Base-by-base conservation (phyloP, 164 flowering plant species). In the Euptelea pleiosperma region DNA sequence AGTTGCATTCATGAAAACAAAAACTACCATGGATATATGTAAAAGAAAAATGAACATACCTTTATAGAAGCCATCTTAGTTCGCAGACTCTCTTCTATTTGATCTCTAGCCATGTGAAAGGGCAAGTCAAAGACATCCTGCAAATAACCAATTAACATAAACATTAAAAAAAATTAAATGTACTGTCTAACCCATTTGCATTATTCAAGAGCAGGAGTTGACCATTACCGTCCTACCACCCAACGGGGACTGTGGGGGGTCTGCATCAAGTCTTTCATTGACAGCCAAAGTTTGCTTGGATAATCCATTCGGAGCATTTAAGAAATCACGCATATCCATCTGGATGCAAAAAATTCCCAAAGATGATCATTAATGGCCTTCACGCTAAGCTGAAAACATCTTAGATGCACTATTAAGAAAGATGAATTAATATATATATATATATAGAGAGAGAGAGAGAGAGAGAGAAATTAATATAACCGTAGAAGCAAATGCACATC, bases 111-210 rank as follows among this genome's bases (percentile, higher is more conserved):
- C 91, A 94, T 83, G 77, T 82, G 97, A 52, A 94, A 82, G 22
- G 99, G 99, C 39, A 94, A 77, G 69, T 94, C 93, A 77, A 94
- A 91, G 31, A 94, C 94, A 77, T 94, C 99, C 99, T 94, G 85
- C 59, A 69, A 55, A 12, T 29, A 35, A 58, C 21, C 42, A 36
- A 48, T 24, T 11, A 11, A 35, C 47, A 60, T 16, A 18, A 31
- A 41, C 26, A 24, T 16, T 8, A 50, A 12, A 8, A 22, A 48
- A 31, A 58, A 39, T 15, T 50, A 47, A 25, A 46, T 19, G 7
- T 21, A 60, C n/a, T 14, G 25, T 19, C 8, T 9, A 62, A 40
- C 31, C 34, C 7, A 35, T 30, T 24, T 40, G 42, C 57, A 63
- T 24, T 34, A 53, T 35, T 63, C 50, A 62, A 39, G 18, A 11